phyloP scores from a whole-genome alignment of 768 basidiomycete species.

The Amanita jacksonii region DNA sequence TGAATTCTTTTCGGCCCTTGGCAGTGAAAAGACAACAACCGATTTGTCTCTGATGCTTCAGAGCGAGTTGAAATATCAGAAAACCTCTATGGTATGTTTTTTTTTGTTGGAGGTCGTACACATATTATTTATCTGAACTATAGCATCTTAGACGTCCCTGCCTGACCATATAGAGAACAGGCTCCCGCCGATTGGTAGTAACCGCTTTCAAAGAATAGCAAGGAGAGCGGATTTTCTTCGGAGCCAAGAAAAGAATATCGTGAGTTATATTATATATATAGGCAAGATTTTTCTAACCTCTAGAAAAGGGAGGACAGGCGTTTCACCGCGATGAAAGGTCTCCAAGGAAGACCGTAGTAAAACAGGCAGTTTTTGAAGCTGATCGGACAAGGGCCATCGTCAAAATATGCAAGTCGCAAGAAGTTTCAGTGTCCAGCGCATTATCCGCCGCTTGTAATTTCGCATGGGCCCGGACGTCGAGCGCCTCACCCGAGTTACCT shows the following conservation, averaged over 20 bases:
- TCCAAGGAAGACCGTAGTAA: slow-evolving; percentile 57
- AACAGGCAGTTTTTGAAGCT: slow-evolving; percentile 50
- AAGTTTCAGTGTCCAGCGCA: slow-evolving; percentile 67
- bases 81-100: background rate
- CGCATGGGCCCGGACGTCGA: slow-evolving; percentile 53
- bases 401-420: slow-evolving; percentile 57
- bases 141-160: slow-evolving; percentile 9
- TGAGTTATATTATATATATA: slow-evolving; percentile 17
- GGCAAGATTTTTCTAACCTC: background rate
- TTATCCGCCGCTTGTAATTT: slow-evolving; percentile 69
- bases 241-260: slow-evolving; percentile 48
- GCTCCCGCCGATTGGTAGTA: slow-evolving; percentile 24
- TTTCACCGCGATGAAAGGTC: slow-evolving; percentile 45
- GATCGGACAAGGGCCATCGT: slow-evolving; percentile 53
- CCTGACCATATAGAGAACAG: slow-evolving; percentile 18
- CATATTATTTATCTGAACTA: no score
- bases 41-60: background rate
- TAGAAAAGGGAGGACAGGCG: slow-evolving; percentile 63
- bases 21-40: slow-evolving; percentile 8
- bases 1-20: slow-evolving; percentile 64
- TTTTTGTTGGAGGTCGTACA: no score
- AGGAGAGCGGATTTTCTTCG: slow-evolving; percentile 46
- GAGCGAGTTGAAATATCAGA: background rate
- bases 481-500: slow-evolving; percentile 37
- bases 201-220: slow-evolving; percentile 34